These are phyloP conservation scores for Viridothelium virens DNA, from an alignment of 495 filamentous ascomycete genomes.

Conservation along the genomic window DNA sequence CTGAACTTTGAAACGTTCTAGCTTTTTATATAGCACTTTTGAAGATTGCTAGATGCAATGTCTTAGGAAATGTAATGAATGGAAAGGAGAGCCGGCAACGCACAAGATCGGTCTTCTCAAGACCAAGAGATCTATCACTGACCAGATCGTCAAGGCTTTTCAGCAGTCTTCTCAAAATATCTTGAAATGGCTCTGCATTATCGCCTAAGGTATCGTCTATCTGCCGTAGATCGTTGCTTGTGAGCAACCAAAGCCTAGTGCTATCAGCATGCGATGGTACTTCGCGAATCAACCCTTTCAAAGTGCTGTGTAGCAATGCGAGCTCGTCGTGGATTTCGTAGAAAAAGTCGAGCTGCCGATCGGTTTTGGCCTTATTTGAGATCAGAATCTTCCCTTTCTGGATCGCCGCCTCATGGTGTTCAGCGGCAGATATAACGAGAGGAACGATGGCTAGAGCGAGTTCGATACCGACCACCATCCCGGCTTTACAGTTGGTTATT, in stretches of 20 bases:
- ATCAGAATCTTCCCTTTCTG: conserved; percentile 9
- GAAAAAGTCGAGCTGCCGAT: background rate
- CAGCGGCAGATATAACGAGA: conserved; percentile 11
- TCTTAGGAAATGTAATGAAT: background rate
- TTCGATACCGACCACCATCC: conserved; percentile 4
- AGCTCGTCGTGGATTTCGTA: background rate
- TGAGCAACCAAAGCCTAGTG: background rate
- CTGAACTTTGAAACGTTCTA: background rate
- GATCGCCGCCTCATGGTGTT: conserved; percentile 7
- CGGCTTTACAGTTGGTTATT: background rate
- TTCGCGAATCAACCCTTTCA: background rate
- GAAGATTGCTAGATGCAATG: background rate
- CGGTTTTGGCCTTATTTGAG: background rate
- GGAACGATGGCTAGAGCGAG: conserved; percentile 12
- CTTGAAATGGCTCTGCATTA: background rate
- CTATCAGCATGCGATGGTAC: background rate
- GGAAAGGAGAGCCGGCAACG: background rate
- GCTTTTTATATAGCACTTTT: background rate
- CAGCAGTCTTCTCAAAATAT: background rate
- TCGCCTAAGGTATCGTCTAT: background rate
- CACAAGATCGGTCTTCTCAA: background rate
- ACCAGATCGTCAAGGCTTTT: background rate
- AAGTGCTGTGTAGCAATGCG: background rate
- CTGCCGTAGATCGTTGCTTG: background rate
- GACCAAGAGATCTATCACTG: background rate